Evolutionary conservation across 1,284 basidiomycete genomes (phyloP).

Genomic region (Ceratobasidium sp.): DNA sequence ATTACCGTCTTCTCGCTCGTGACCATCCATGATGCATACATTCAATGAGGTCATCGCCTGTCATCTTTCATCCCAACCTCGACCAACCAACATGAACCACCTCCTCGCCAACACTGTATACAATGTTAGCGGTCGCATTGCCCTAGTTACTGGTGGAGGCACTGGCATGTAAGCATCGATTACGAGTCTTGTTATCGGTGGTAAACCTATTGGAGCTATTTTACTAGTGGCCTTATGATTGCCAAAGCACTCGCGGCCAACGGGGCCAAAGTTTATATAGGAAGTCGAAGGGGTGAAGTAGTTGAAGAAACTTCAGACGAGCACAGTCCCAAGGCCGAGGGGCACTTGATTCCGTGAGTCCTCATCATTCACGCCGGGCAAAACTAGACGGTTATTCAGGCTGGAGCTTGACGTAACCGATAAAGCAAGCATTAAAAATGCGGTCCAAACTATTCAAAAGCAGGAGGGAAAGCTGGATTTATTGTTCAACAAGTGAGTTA

Average conservation of each 20-base stretch:
- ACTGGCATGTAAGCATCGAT: too few relatives aligned
- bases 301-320: conserved; percentile 66
- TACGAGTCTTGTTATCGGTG: too few relatives aligned
- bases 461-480: conserved; percentile 79
- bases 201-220: not conserved
- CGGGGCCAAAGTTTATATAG: conserved; percentile 87
- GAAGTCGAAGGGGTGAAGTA: conserved; percentile 73
- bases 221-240: conserved; percentile 71
- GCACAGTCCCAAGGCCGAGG: conserved; percentile 47
- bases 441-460: conserved; percentile 66
- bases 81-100: too few relatives aligned
- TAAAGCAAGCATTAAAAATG: conserved; percentile 73
- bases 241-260: conserved; percentile 79
- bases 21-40: too few relatives aligned
- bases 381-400: not conserved
- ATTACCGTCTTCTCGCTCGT: too few relatives aligned
- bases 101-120: too few relatives aligned
- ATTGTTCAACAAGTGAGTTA: conserved; percentile 80
- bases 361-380: not conserved
- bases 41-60: too few relatives aligned
- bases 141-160: too few relatives aligned
- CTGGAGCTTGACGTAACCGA: conserved; percentile 7
- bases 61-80: too few relatives aligned
- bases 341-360: conserved; percentile 71
- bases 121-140: too few relatives aligned